A percentile compares a stretch with the other conserved stretches of the same genome.
These are phyloP conservation scores for Violaceomyces palustris DNA, from an alignment of 1,284 basidiomycete species.

Conservation along the genomic window DNA sequence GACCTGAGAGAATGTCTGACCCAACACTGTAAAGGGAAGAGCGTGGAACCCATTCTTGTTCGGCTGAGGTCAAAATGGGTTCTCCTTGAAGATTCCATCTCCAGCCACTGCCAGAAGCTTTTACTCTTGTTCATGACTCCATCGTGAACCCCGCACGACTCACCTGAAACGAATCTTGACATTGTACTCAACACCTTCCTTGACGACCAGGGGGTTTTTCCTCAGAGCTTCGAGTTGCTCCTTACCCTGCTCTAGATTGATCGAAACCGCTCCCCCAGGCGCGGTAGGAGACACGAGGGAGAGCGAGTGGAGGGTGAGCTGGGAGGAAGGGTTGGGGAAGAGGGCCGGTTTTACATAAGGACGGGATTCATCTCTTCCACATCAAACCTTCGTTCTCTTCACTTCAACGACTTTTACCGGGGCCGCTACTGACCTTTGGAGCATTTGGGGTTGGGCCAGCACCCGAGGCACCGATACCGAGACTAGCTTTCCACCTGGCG, in stretches of 20 bases:
- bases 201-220: conserved; percentile 62
- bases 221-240: conserved; percentile 56
- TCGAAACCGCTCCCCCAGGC: conserved; percentile 53
- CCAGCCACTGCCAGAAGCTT: too few species aligned
- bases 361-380: too few species aligned
- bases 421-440: conserved; percentile 40
- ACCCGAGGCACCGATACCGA: conserved; percentile 65
- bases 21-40: conserved; percentile 55
- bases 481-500: conserved; percentile 78
- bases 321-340: too few species aligned
- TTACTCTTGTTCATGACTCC: too few species aligned
- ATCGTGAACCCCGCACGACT: conserved; percentile 4
- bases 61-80: not conserved
- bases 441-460: conserved; percentile 47
- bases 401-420: too few species aligned
- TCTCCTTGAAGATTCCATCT: not conserved
- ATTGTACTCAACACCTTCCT: conserved; percentile 63
- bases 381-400: too few species aligned
- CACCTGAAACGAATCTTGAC: conserved; percentile 77
- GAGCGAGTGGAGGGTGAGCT: conserved; percentile 51
- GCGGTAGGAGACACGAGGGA: conserved; percentile 55
- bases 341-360: too few species aligned
- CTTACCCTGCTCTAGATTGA: conserved; percentile 56
- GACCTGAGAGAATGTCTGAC: conserved; percentile 76
- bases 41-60: not conserved